Evolutionary conservation across 306 rosid species (phyloP), one percentile per base, ranked within the genome.

Genomic region (Cotoneaster glaucophyllus): DNA sequence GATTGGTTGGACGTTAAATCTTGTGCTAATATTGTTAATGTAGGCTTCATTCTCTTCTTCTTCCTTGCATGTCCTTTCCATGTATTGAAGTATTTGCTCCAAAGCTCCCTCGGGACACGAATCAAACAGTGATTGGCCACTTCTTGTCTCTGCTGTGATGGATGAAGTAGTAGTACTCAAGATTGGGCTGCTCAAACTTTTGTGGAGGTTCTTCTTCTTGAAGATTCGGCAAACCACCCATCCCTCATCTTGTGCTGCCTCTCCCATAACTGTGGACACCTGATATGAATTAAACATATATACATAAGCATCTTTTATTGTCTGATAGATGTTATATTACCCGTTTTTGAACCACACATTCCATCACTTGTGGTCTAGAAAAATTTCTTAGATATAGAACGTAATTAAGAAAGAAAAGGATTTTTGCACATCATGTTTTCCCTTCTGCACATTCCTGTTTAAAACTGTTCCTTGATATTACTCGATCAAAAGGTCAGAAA

Each of bases 221-320:
- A 95, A 95, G 77, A 92, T 90, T 66, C 97, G 83, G 52, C 98
- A 95, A 67, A 95, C 97, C 86, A 92, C 98, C 97, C 98, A 95
- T 24, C 97, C 97, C 70, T 92, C 97, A 69, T 95, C 98, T 41
- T 88, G 97, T 1, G 45, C 69, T 17, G 54, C 83, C 64, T 95
- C 97, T 15, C 91, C 91, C 82, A 87, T 84, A 63, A 85, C 81
- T 69, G 78, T 82, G 1, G 93, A 45, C 41, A 80, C 83, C 93
- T 88, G 43, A 43, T 8, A 26, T 15, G 14, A 12, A 54, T 6
- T 8, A 24, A 34, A 48, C 12, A 78, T 24, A 25, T 10, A 14
- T 24, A 13, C 21, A 14, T 62, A 62, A 62, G 39, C 64, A 58
- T 57, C 15, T 11, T 58, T n/a, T 26, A 28, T 5, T 61, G 21